These are phyloP conservation scores for Ceratorhiza oryzae-sativae DNA, from an alignment of 1,284 basidiomycete genomes.

Conservation along the genomic window DNA sequence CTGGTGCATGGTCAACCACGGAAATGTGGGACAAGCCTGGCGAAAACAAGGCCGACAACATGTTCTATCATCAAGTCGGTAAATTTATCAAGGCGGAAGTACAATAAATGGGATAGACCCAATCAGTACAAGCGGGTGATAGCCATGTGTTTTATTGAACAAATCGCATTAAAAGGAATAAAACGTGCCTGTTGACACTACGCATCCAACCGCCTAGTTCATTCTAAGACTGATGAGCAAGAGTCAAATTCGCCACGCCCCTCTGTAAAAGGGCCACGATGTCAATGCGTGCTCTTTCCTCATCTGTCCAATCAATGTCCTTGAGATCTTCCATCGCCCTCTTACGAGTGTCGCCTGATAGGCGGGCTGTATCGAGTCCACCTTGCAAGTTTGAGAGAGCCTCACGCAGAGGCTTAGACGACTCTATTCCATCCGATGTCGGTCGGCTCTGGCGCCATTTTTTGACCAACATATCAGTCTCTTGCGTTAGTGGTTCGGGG, in stretches of 20 bases:
- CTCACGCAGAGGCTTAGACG: conserved; percentile 4
- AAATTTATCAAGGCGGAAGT: conserved; percentile 49
- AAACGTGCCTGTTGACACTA: conserved; percentile 14
- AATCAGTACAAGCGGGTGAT: background rate
- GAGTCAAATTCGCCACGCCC: conserved; percentile 25
- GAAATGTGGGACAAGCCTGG: conserved; percentile 57
- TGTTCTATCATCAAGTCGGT: conserved; percentile 67
- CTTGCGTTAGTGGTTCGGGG: conserved; percentile 59
- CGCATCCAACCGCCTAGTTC: background rate
- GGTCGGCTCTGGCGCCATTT: conserved; percentile 36
- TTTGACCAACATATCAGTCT: conserved; percentile 50
- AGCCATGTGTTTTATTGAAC: conserved; percentile 15
- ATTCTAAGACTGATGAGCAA: background rate
- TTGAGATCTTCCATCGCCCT: conserved; percentile 44
- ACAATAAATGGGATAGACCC: background rate
- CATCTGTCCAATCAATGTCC: conserved; percentile 46
- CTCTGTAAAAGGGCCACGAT: conserved; percentile 34
- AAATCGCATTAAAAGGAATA: background rate
- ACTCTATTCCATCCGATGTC: background rate
- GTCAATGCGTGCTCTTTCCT: conserved; percentile 35
- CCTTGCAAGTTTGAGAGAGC: background rate
- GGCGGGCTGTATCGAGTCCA: conserved; percentile 30
- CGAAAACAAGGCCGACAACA: conserved; percentile 56
- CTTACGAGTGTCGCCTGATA: conserved; percentile 21
- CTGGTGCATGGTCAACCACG: conserved; percentile 53